These are phyloP conservation scores for Penicillium sp. DNA, from an alignment of 2,329 filamentous ascomycete genomes.

Conservation along the genomic window DNA sequence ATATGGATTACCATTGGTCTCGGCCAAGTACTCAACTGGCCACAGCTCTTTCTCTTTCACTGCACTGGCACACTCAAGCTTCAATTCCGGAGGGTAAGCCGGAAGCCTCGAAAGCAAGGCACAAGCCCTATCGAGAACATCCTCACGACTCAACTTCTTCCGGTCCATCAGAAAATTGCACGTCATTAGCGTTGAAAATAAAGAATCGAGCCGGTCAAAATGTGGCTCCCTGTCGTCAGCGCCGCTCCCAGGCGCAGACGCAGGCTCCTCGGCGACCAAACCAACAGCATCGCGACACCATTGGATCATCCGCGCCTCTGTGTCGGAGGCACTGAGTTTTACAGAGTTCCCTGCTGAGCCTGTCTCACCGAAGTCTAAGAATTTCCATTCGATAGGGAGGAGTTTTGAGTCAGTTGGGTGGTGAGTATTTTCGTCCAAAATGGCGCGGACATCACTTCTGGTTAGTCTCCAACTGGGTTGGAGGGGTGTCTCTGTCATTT, in stretches of 20 bases:
- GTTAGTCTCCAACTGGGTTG: neutral
- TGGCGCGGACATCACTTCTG: neutral
- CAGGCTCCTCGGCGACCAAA: neutral
- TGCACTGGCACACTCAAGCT: conserved; percentile 1
- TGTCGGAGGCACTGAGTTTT: neutral
- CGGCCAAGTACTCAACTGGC: neutral
- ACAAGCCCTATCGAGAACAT: conserved; percentile 14
- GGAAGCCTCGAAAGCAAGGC: conserved; percentile 15
- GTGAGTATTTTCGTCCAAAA: conserved; percentile 9
- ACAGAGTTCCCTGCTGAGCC: neutral
- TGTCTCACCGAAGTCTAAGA: conserved; percentile 5
- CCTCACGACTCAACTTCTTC: conserved; percentile 7
- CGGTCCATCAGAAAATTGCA: conserved; percentile 12
- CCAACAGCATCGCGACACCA: conserved; percentile 18
- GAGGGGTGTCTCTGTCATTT: conserved; percentile 5
- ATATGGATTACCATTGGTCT: neutral
- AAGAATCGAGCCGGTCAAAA: conserved; percentile 11
- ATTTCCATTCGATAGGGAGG: conserved; percentile 19
- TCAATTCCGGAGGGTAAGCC: conserved; percentile 13
- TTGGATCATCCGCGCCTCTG: conserved; percentile 6
- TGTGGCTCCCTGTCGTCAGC: conserved; percentile 5
- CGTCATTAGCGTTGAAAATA: conserved; percentile 10
- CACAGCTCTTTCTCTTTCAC: neutral
- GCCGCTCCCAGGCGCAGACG: neutral
- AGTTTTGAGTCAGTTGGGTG: neutral